A percentile compares a stretch with the other conserved stretches of the same genome.
These are phyloP conservation scores for Niebla homalea DNA, from an alignment of 495 filamentous ascomycete species.

Conservation along the genomic window DNA sequence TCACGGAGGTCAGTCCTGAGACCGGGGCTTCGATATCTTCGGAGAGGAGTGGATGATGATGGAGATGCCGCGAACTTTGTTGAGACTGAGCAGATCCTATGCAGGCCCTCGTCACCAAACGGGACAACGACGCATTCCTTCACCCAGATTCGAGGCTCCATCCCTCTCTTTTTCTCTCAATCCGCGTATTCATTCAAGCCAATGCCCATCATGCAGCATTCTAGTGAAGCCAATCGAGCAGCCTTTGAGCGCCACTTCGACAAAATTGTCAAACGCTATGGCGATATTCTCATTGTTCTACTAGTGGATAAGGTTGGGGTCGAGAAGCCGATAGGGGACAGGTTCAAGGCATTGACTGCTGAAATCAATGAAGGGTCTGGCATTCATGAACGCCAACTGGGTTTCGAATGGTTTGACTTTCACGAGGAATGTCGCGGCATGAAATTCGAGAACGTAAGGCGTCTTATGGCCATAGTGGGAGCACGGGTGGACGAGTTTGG, in stretches of 20 bases:
- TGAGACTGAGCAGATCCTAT: constrained; percentile 88
- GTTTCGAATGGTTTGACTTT: constrained; percentile 94
- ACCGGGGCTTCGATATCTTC: constrained; percentile 78
- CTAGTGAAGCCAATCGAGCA: constrained; percentile 54
- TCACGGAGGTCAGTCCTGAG: constrained; percentile 73
- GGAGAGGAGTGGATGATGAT: constrained; percentile 80
- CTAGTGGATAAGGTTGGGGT: constrained; percentile 76
- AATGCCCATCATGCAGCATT: constrained; percentile 65
- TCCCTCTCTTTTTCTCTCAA: constrained; percentile 88
- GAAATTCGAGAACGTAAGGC: constrained; percentile 87
- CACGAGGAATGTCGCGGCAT: constrained; percentile 82
- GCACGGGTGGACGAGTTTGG: constrained; percentile 49
- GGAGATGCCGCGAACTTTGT: constrained; percentile 83
- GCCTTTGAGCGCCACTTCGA: constrained; percentile 73
- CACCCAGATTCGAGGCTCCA: constrained; percentile 72
- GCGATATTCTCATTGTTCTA: constrained; percentile 62
- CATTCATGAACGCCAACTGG: constrained; percentile 37
- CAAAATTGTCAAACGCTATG: constrained; percentile 51
- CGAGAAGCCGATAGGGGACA: constrained; percentile 62
- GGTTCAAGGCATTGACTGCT: constrained; percentile 54
- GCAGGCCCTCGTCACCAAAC: constrained; percentile 45
- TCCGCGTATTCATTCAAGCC: constrained; percentile 88
- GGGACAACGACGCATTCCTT: constrained; percentile 63
- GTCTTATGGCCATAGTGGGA: constrained; percentile 57
- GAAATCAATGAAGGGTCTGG: constrained; percentile 48